Evolutionary conservation across 23 red algal genomes (phyloP), one percentile per base, ranked within the genome.

Genomic region (Chondrus crispus): DNA sequence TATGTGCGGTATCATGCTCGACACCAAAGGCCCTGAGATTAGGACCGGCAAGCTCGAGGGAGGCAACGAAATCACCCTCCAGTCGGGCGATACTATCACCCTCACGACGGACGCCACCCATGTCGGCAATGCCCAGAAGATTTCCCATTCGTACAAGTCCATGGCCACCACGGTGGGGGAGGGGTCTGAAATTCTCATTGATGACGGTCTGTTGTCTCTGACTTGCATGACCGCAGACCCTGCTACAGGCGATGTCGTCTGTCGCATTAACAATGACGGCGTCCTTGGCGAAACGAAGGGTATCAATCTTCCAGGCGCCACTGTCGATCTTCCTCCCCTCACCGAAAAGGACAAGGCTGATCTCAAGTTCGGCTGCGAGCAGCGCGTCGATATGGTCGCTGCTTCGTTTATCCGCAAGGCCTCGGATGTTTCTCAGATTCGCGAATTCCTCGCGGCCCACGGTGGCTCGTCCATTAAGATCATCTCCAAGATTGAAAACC

Each of bases 401-500:
- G 88, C 93, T 38, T 92, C 85, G 24, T 98, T 98, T 82, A 95
- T 98, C 36, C 63, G 93, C 54, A 91, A 95, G 54, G 97, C 90
- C 13, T 85, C 86, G 46, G 87, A 95, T 30, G 97, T 98, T 33
- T 32, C 63, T 53, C 47, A 66, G 24, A 94, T 98, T 66, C 93
- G 97, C 45, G 80, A 96, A 9, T 85, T 84, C 53, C 78, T 98
- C 42, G 51, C 35, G 11, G 71, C 84, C 57, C 54, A 93, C 41
- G 97, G 93, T 46, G 91, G 91, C 62, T 50, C 80, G 52, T 50
- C 74, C 37, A 95, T 98, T 69, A 98, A 98, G 86, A 98, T 98
- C 46, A 94, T 98, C 68, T 95, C 91, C 35, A 98, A 98, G 71
- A 98, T 98, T 79, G 97, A 98, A 94, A 98, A 95, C 80, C 90